These are phyloP conservation scores for Begonia fuchsioides DNA, from an alignment of 306 rosid genomes.

Conservation along the genomic window DNA sequence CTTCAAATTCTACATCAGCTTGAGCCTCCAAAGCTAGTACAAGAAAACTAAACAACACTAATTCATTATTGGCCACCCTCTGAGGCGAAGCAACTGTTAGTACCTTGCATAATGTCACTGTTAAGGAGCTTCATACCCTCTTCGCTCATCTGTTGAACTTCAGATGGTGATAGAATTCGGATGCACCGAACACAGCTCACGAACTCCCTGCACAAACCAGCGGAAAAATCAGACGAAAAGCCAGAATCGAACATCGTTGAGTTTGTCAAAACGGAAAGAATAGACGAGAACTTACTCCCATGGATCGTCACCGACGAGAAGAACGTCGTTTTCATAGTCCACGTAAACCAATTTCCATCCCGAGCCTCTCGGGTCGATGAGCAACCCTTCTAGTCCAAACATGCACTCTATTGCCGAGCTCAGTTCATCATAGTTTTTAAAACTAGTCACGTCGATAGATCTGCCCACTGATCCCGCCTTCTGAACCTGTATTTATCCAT, in stretches of 20 bases:
- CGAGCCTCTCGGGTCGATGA: constrained; percentile 72
- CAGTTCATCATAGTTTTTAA: constrained; percentile 63
- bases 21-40: no score
- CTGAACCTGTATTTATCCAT: constrained; percentile 43
- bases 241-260: not conserved
- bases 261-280: not conserved
- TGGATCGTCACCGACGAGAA: constrained; percentile 92
- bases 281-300: constrained; percentile 63
- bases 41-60: no score
- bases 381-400: constrained; percentile 86
- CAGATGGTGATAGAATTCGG: constrained; percentile 70
- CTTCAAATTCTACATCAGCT: no score
- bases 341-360: constrained; percentile 92
- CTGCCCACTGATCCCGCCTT: constrained; percentile 95
- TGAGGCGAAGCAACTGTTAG: constrained; percentile 26
- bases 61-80: constrained; percentile 11
- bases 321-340: constrained; percentile 79
- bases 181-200: constrained; percentile 86
- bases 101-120: constrained; percentile 76
- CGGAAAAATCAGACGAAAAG: not conserved
- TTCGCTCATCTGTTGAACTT: constrained; percentile 90
- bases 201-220: constrained; percentile 51
- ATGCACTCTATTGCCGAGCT: constrained; percentile 74
- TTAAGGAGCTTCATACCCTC: constrained; percentile 93
- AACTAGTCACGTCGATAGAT: constrained; percentile 75